Evolutionary conservation across 768 basidiomycete species (phyloP).

Genomic region (Solioccasus polychromus): DNA sequence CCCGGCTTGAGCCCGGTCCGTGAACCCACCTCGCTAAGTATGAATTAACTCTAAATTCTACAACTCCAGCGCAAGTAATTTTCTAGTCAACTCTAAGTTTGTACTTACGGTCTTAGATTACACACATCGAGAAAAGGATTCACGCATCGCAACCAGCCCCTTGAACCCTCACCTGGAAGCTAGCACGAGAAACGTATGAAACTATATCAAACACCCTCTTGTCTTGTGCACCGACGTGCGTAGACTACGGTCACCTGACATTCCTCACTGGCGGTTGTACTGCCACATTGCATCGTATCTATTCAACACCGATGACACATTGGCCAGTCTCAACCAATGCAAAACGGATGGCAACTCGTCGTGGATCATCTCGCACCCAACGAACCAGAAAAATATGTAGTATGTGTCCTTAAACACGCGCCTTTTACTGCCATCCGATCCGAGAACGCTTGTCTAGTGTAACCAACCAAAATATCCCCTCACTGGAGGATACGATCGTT

Average conservation of each 20-base stretch:
- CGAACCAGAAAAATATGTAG: slow-evolving; percentile 61
- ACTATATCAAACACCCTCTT: not conserved
- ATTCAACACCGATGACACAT: slow-evolving; percentile 50
- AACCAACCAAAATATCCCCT: slow-evolving; percentile 49
- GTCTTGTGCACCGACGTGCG: not conserved
- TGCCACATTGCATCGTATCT: slow-evolving; percentile 58
- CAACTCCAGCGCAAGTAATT: no score
- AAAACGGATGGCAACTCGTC: slow-evolving; percentile 46
- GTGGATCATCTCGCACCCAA: slow-evolving; percentile 59
- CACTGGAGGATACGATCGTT: slow-evolving; percentile 55
- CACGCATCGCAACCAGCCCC: no score
- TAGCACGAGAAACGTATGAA: not conserved
- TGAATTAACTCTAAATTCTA: no score
- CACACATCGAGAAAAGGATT: no score
- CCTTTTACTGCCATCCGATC: not conserved
- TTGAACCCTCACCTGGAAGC: no score
- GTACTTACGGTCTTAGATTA: no score
- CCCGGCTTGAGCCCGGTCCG: no score
- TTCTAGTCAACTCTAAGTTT: no score
- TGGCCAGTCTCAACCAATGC: slow-evolving; percentile 47
- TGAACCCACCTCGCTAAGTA: no score
- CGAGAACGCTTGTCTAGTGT: slow-evolving; percentile 37
- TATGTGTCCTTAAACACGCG: slow-evolving; percentile 31
- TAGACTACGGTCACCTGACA: slow-evolving; percentile 70
- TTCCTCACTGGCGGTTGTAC: slow-evolving; percentile 68